These are phyloP conservation scores for Rhodotorula babjevae DNA, from an alignment of 768 basidiomycete genomes.

Conservation along the genomic window DNA sequence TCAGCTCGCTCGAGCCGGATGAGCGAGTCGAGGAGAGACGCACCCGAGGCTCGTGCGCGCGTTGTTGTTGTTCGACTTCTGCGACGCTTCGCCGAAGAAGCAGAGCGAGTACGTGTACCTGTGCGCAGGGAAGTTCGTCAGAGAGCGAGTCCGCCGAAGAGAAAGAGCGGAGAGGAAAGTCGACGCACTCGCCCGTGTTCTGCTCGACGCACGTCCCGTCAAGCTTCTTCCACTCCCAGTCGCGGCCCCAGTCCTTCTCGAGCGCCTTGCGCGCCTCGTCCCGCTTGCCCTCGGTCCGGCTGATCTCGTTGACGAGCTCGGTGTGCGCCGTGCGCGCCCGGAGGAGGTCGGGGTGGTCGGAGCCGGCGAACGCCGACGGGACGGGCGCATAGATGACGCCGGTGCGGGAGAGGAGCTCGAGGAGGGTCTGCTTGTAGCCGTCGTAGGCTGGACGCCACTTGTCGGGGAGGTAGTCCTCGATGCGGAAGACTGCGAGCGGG, in stretches of 20 bases:
- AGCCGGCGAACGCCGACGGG: not conserved
- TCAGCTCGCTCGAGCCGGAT: not conserved
- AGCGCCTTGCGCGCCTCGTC: slow-evolving; percentile 53
- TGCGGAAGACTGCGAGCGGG: slow-evolving; percentile 61
- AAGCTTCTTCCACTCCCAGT: slow-evolving; percentile 96
- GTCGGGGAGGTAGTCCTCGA: slow-evolving; percentile 81
- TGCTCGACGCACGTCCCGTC: slow-evolving; percentile 72
- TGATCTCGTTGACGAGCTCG: slow-evolving; percentile 60
- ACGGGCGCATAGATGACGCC: slow-evolving; percentile 54
- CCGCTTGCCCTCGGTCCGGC: slow-evolving; percentile 47
- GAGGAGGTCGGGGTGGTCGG: slow-evolving; percentile 44
- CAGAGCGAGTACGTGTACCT: slow-evolving; percentile 95
- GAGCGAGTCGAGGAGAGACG: slow-evolving; percentile 42
- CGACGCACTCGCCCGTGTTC: slow-evolving; percentile 80
- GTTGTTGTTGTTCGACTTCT: slow-evolving; percentile 81
- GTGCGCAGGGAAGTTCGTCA: not conserved
- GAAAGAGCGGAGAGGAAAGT: not conserved
- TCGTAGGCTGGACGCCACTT: slow-evolving; percentile 69
- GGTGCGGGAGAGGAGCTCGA: slow-evolving; percentile 61
- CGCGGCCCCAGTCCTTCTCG: slow-evolving; percentile 53
- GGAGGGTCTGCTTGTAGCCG: slow-evolving; percentile 57
- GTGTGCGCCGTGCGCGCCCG: slow-evolving; percentile 49
- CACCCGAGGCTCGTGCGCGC: slow-evolving; percentile 74
- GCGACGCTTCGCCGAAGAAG: slow-evolving; percentile 78
- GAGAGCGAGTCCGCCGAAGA: not conserved